Evolutionary conservation across 306 rosid species (phyloP).

Genomic region (Quillaja saponaria): DNA sequence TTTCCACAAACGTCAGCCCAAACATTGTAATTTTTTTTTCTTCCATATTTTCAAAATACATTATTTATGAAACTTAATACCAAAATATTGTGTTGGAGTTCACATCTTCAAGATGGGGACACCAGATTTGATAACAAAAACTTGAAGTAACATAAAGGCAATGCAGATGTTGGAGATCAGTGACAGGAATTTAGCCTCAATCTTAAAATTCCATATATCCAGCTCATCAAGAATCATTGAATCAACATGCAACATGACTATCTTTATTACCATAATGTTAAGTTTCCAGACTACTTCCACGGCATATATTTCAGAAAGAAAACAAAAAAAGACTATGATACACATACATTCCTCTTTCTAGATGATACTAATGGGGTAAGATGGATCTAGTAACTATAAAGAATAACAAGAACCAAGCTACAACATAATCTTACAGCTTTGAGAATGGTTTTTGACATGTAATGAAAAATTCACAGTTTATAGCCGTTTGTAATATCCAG

Average conservation of each 20-base stretch:
- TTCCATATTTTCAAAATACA: no score
- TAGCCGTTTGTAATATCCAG: conserved; percentile 92
- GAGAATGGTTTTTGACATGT: conserved; percentile 11
- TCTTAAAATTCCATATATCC: background rate
- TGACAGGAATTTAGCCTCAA: no score
- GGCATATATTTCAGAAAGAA: background rate
- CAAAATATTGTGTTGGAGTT: no score
- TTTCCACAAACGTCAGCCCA: no score
- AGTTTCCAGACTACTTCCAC: background rate
- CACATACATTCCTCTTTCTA: background rate
- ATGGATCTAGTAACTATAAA: background rate
- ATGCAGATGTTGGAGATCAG: no score
- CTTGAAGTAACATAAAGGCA: no score
- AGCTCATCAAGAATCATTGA: conserved; percentile 1
- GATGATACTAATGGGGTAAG: background rate
- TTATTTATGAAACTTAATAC: no score
- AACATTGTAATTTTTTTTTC: no score
- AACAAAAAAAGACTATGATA: background rate
- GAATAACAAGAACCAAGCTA: conserved; percentile 16
- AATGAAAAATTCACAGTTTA: conserved; percentile 38
- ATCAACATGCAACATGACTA: no score
- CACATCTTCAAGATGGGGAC: no score
- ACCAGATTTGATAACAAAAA: no score
- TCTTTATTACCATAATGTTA: no score
- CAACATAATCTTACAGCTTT: conserved; percentile 35